Evolutionary conservation across 2,329 filamentous ascomycete species (phyloP).

Genomic region (Lasiodiplodia gonubiensis): DNA sequence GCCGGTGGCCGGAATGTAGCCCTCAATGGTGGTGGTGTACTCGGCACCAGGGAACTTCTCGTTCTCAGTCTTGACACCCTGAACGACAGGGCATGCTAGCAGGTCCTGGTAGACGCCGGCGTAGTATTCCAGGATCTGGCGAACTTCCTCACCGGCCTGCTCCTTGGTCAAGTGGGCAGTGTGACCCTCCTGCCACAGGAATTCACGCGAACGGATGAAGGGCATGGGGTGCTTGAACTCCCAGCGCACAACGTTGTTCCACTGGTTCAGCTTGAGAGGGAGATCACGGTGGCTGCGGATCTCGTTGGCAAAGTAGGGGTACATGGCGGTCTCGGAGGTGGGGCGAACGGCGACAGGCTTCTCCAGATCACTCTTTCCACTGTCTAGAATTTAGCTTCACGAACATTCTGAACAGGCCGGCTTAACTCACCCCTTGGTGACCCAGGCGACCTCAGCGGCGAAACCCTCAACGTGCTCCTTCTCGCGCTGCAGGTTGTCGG

Average conservation of each 20-base stretch:
- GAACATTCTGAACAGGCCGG: constrained; percentile 3
- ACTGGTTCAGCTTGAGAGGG: constrained; percentile 93
- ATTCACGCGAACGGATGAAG: constrained; percentile 91
- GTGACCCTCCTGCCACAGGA: constrained; percentile 98
- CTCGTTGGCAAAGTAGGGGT: constrained; percentile 95
- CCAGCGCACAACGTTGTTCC: constrained; percentile 96
- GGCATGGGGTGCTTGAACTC: constrained; percentile 90
- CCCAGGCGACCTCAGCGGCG: constrained; percentile 88
- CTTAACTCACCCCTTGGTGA: constrained; percentile 56
- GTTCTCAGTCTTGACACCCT: constrained; percentile 93
- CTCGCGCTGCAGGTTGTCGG: constrained; percentile 83
- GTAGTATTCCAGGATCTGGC: constrained; percentile 93
- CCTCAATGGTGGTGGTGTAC: constrained; percentile 96
- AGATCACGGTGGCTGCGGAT: constrained; percentile 96
- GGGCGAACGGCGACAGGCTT: constrained; percentile 74
- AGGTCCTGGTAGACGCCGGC: constrained; percentile 91
- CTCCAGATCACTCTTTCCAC: constrained; percentile 91
- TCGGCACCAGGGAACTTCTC: constrained; percentile 97
- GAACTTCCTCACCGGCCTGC: constrained; percentile 81
- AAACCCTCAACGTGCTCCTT: constrained; percentile 98
- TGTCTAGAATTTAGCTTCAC: constrained; percentile 42
- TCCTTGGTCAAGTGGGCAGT: constrained; percentile 87
- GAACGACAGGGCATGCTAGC: constrained; percentile 91
- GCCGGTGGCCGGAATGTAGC: constrained; percentile 93
- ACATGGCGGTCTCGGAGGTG: constrained; percentile 83